Percentiles rank a stretch among this genome's conserved stretches.
These are phyloP conservation scores for Ganoderma sinense DNA, from an alignment of 1,284 basidiomycete species.

Conservation along the genomic window DNA sequence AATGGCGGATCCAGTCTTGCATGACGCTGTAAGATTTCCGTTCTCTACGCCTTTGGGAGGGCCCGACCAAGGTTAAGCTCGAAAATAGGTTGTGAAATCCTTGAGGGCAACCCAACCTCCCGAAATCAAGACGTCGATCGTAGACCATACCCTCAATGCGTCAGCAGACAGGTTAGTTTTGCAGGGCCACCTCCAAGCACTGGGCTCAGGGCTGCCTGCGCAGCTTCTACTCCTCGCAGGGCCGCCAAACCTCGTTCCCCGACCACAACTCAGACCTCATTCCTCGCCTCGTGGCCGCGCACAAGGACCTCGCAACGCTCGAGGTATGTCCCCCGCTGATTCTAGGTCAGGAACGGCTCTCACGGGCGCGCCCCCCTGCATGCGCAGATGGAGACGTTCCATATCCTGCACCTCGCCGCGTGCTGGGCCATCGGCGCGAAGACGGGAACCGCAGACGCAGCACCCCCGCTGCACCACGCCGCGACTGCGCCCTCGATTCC, in stretches of 20 bases:
- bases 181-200: conserved; percentile 7
- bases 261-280: conserved; percentile 79
- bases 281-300: conserved; percentile 55
- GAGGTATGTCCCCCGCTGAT: conserved; percentile 56
- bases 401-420: conserved; percentile 75
- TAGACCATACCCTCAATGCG: conserved; percentile 67
- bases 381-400: conserved; percentile 82
- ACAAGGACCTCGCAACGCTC: conserved; percentile 65
- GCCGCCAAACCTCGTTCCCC: conserved; percentile 80
- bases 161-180: conserved; percentile 73
- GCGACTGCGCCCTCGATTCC: conserved; percentile 50
- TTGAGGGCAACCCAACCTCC: conserved; percentile 54
- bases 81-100: conserved; percentile 53
- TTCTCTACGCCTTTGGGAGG: conserved; percentile 6
- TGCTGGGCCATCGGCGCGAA: conserved; percentile 51
- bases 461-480: conserved; percentile 52
- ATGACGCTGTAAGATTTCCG: conserved; percentile 32
- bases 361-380: conserved; percentile 16
- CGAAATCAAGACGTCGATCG: conserved; percentile 46
- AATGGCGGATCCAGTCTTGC: conserved; percentile 33
- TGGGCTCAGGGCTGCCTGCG: conserved; percentile 6
- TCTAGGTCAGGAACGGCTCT: conserved; percentile 4
- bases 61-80: not conserved
- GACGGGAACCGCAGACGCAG: conserved; percentile 24
- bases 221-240: conserved; percentile 89